phyloP scores from a whole-genome alignment of 1,284 basidiomycete species.

The Bjerkandera adusta region DNA sequence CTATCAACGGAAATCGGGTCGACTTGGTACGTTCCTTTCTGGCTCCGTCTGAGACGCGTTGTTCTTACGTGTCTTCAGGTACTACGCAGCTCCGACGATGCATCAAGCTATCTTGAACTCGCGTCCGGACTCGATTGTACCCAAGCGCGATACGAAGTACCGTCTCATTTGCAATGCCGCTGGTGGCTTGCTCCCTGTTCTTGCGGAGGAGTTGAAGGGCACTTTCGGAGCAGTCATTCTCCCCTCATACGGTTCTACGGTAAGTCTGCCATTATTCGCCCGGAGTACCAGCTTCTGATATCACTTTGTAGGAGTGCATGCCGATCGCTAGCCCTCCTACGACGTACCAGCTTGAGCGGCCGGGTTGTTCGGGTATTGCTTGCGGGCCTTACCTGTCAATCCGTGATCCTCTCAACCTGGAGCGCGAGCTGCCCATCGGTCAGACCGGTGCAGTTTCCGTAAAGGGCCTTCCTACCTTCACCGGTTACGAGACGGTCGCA shows the following conservation, averaged over 20 bases:
- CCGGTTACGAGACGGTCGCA: slow-evolving; percentile 41
- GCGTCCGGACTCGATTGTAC: slow-evolving; percentile 32
- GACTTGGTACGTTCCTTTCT: slow-evolving; percentile 43
- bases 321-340: slow-evolving; percentile 45
- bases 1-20: slow-evolving; percentile 44
- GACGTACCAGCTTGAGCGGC: slow-evolving; percentile 42
- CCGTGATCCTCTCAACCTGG: slow-evolving; percentile 37
- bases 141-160: slow-evolving; percentile 35
- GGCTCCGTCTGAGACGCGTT: not conserved
- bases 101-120: slow-evolving; percentile 45
- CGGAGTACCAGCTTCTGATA: not conserved
- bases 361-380: slow-evolving; percentile 45
- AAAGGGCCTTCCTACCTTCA: slow-evolving; percentile 44
- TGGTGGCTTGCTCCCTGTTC: slow-evolving; percentile 42
- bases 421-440: slow-evolving; percentile 33
- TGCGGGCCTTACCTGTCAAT: slow-evolving; percentile 49
- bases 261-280: not conserved
- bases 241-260: slow-evolving; percentile 48
- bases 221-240: slow-evolving; percentile 40
- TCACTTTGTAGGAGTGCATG: slow-evolving; percentile 40
- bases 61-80: slow-evolving; percentile 29
- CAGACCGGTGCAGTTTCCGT: slow-evolving; percentile 43
- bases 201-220: slow-evolving; percentile 37
- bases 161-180: slow-evolving; percentile 49
- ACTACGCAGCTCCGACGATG: slow-evolving; percentile 46